Evolutionary conservation across 2,329 filamentous ascomycete genomes (phyloP).

Genomic region (Endoconidiophora laricicola): DNA sequence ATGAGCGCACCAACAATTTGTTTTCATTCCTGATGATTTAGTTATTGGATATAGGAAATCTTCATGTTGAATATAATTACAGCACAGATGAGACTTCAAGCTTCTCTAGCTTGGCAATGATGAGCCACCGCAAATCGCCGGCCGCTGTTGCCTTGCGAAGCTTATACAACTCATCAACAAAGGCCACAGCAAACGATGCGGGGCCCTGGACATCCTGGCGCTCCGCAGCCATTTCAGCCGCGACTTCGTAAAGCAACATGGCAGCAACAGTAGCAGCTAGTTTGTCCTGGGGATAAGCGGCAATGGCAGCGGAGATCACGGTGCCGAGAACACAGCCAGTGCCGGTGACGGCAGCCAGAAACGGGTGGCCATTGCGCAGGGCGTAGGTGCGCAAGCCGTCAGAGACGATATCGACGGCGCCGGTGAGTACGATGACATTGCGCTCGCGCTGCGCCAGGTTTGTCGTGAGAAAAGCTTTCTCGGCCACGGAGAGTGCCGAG

Average conservation of each 20-base stretch:
- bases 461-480: constrained; percentile 44
- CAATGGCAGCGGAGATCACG: constrained; percentile 46
- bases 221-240: constrained; percentile 49
- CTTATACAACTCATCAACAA: constrained; percentile 54
- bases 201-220: constrained; percentile 54
- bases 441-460: constrained; percentile 50
- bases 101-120: constrained; percentile 20
- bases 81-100: not conserved
- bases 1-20: no score
- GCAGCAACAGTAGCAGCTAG: constrained; percentile 59
- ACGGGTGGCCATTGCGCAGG: constrained; percentile 59
- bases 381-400: constrained; percentile 53
- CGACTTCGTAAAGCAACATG: constrained; percentile 58
- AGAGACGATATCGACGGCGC: constrained; percentile 57
- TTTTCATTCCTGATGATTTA: no score
- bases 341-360: constrained; percentile 56
- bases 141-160: constrained; percentile 31
- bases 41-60: no score
- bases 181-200: constrained; percentile 71
- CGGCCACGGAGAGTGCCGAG: constrained; percentile 33
- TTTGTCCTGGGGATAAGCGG: constrained; percentile 43
- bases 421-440: constrained; percentile 65
- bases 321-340: constrained; percentile 79
- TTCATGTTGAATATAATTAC: not conserved
- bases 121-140: constrained; percentile 35